Evolutionary conservation across 257 asterid genomes (phyloP), one percentile per base, ranked within the genome.

Genomic region (Leonotis leonurus): DNA sequence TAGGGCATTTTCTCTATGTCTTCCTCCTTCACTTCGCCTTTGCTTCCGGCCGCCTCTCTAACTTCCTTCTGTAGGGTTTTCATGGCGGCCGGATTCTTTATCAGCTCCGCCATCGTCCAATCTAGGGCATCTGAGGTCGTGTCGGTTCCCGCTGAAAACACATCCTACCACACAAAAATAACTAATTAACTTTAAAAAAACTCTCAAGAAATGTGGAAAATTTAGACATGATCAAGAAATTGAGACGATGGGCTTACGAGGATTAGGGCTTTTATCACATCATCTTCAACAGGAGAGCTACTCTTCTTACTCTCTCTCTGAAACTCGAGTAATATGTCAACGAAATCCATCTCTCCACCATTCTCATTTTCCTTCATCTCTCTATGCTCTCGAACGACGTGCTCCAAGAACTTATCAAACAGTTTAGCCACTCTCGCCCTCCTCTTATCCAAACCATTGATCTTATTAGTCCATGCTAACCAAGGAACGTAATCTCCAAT

Each of bases 291-390:
- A 26, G 53, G 65, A 5, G 72, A 37, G 17, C 33, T 53, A 10
- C 14, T 37, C 17, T 16, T 1, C 20, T 30, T 2, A 32, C 37
- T 39, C 8, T 74, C 71, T 22, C 65, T 53, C 26, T 70, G 71
- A 75, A 70, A 54, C 5, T 76, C 68, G 17, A 80, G 76, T 73
- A 83, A 65, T 40, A 77, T 78, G 40, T 80, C 83, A 2, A 78
- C 78, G 20, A 83, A 78, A 6, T 80, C 77, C 14, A 59, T 13
- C 17, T 1, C 33, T 1, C 14, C 37, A 20, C 6, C 18, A 5
- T 3, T 9, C 29, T 18, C 27, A 1, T 1, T 13, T 55, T 44
- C 50, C 17, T 61, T 46, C 10, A 14, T 44, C 24, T 13, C 43
- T 11, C 59, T 37, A 25, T 72, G 80, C 18, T 75, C 85, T 29